Evolutionary conservation across 805 yeast genomes (phyloP).

Genomic region (Danielozyma ontarioensis): DNA sequence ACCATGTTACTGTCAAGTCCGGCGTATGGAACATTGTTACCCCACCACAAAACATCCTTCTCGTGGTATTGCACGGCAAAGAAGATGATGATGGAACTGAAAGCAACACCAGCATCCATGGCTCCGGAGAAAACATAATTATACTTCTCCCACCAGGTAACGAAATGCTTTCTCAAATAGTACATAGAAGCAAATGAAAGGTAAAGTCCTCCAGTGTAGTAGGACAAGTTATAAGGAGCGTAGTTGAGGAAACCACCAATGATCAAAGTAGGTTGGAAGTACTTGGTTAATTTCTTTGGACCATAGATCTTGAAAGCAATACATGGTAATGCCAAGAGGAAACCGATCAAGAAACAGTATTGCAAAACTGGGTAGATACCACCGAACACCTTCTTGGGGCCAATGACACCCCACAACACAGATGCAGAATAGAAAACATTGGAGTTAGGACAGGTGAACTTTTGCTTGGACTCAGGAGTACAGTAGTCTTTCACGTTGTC

Average conservation of each 20-base stretch:
- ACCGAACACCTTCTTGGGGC: conserved; percentile 32
- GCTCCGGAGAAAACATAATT: conserved; percentile 27
- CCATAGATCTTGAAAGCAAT: conserved; percentile 10
- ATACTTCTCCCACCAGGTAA: conserved; percentile 33
- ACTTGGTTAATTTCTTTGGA: conserved; percentile 15
- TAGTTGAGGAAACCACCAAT: conserved; percentile 26
- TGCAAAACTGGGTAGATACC: conserved; percentile 30
- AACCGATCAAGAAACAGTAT: conserved; percentile 31
- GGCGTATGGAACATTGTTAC: conserved; percentile 16
- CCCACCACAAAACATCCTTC: conserved; percentile 8
- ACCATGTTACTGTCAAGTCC: conserved; percentile 30
- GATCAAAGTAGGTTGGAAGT: conserved; percentile 30
- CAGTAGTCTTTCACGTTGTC: conserved; percentile 35
- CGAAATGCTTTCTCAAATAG: conserved; percentile 20
- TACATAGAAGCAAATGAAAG: conserved; percentile 22
- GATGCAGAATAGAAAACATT: conserved; percentile 47
- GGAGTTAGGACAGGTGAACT: conserved; percentile 33
- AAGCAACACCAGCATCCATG: conserved; percentile 32
- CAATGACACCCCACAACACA: conserved; percentile 62
- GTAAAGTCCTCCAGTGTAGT: conserved; percentile 26
- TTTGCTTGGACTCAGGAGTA: conserved; percentile 31
- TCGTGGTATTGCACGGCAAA: conserved; percentile 29
- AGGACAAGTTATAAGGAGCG: conserved; percentile 31
- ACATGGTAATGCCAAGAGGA: conserved; percentile 18
- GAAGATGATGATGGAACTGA: conserved; percentile 29